Base-by-base conservation (phyloP, 2,329 filamentous ascomycete genomes). In the Parafenestella ontariensis region DNA sequence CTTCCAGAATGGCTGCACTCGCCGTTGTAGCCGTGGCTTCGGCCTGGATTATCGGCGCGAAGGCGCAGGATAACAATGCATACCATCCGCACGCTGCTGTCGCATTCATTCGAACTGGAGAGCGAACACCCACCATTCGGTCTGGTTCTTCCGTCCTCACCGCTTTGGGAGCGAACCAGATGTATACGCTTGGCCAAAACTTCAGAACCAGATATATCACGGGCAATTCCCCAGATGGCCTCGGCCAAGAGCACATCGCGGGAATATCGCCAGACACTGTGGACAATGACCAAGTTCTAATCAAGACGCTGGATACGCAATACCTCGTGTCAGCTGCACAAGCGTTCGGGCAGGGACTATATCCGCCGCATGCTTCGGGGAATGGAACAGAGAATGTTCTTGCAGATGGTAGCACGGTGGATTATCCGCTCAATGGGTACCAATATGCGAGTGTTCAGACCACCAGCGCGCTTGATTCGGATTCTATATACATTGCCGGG, bases 281-380 rank as follows among this genome's bases (percentile, higher is more conserved):
- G 15, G 68, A 81, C 52, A 71, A 78, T 39, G 70, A 79, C 17
- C 77, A 86, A 55, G 61, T 86, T 8, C 75, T 74, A 46, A 71
- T 84, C 10, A 69, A 81, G 42, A 77, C 84, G 0, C 69, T 78
- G 23, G 77, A 83, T 23, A 73, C 78, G 28, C 78, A 82, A 53
- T 79, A 78, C 49, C 76, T 79, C 2, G 67, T 80, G 29, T 80
- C 80, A 1, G 85, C 84, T 3, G 84, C 84, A 11, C 82, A 85
- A 60, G 84, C 85, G 2, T 87, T 87, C 62, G 79, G 87, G 77
- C 84, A 87, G 66, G 85, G 83, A 7, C 72, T 87, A 9, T 87
- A 87, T 66, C 85, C 85, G 29, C 83, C 84, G 1, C 69, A 72
- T 43, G 66, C 70, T 3, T 70, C 76, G 3, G 44, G 36, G 20